Percentiles rank a stretch among this genome's conserved stretches.
Conservation (phyloP, 805 yeast genomes). For the Scheffersomyces spartinae region DNA sequence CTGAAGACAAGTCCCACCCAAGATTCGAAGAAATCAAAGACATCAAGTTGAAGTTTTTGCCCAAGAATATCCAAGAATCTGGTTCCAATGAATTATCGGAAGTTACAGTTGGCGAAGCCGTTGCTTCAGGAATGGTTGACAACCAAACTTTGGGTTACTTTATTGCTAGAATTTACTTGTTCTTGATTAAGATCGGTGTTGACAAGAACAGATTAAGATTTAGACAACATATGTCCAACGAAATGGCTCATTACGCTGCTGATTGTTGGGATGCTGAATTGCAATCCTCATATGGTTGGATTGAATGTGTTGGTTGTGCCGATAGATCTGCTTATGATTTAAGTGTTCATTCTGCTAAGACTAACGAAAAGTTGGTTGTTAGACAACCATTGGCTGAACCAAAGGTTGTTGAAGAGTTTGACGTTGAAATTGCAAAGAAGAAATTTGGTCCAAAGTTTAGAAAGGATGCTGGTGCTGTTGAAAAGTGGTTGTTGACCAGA, state of each 20-base stretch:
- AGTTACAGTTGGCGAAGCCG: conserved; percentile 84
- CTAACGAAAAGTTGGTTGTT: conserved; percentile 90
- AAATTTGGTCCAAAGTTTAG: conserved; percentile 97
- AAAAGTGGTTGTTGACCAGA: conserved; percentile 62
- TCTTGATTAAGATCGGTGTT: conserved; percentile 82
- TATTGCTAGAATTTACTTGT: conserved; percentile 82
- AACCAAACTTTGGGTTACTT: conserved; percentile 96
- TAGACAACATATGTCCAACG: conserved; percentile 97
- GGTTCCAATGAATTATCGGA: conserved; percentile 64
- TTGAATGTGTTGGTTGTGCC: conserved; percentile 99
- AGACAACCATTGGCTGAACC: conserved; percentile 86
- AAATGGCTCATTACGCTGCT: conserved; percentile 99
- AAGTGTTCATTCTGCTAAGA: conserved; percentile 88
- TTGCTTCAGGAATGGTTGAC: conserved; percentile 75
- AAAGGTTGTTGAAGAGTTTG: conserved; percentile 66
- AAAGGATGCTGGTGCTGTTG: conserved; percentile 91
- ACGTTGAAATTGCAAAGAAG: conserved; percentile 84
- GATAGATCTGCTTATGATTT: conserved; percentile 98
- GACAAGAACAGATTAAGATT: conserved; percentile 76
- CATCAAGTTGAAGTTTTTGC: conserved; percentile 63
- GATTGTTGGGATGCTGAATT: conserved; percentile 99
- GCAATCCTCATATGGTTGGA: conserved; percentile 95
- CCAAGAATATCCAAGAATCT: conserved; percentile 77
- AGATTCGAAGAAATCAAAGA: conserved; percentile 69
- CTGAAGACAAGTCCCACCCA: conserved; percentile 72